These are phyloP conservation scores for Vinca major DNA, from an alignment of 305 asterid species.

Conservation along the genomic window DNA sequence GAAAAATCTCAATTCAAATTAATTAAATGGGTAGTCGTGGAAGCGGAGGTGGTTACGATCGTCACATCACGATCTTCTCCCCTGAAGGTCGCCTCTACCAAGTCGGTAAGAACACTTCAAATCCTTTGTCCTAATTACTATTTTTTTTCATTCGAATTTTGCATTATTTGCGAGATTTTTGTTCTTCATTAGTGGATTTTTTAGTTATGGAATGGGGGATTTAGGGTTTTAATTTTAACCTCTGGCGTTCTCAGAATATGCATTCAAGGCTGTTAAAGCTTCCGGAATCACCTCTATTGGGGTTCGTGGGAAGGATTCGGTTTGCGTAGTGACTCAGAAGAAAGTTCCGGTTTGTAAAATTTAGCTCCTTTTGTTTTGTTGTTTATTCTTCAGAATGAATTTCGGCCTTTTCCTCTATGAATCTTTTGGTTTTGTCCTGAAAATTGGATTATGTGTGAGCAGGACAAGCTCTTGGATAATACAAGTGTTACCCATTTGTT, in stretches of 20 bases:
- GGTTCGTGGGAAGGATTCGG: slow-evolving; percentile 87
- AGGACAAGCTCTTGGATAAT: slow-evolving; percentile 95
- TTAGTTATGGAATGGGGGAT: background rate
- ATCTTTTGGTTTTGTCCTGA: background rate
- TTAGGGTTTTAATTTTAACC: slow-evolving; percentile 22
- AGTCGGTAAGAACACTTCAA: slow-evolving; percentile 59
- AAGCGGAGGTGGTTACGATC: slow-evolving; percentile 99
- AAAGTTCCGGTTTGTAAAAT: slow-evolving; percentile 74
- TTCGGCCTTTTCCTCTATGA: background rate
- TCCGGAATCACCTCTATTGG: slow-evolving; percentile 94
- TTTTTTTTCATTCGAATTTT: slow-evolving; percentile 6
- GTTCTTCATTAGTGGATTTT: background rate
- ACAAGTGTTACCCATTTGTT: slow-evolving; percentile 84
- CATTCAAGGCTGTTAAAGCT: slow-evolving; percentile 96
- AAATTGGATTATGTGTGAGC: slow-evolving; percentile 24
- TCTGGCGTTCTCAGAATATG: slow-evolving; percentile 49
- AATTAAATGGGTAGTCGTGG: slow-evolving; percentile 71
- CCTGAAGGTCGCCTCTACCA: slow-evolving; percentile 99
- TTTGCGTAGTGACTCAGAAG: slow-evolving; percentile 97
- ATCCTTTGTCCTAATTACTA: background rate
- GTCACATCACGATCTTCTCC: slow-evolving; percentile 98
- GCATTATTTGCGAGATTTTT: slow-evolving; percentile 5
- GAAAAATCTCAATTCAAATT: background rate
- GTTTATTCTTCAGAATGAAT: background rate
- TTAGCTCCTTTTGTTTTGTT: slow-evolving; percentile 3